Base-by-base conservation (phyloP, 768 basidiomycete genomes). In the Pleurotus citrinopileatus region DNA sequence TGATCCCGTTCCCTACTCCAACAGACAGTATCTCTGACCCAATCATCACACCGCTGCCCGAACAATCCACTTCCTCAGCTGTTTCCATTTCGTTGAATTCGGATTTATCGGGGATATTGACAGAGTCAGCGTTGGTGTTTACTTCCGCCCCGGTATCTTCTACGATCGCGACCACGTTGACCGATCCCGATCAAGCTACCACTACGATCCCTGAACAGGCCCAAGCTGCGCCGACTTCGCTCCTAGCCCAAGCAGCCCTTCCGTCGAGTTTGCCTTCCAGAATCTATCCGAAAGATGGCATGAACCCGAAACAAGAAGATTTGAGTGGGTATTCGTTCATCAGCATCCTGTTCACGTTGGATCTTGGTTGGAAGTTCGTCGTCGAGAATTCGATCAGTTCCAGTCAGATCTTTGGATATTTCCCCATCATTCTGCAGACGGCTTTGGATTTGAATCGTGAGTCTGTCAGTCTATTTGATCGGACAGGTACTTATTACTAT, bases 361-460 rank as follows among this genome's bases (percentile, higher is more conserved):
- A 55, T 19, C 71, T 94, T 55, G 78, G 77, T 54, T 95, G 93
- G 93, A 17, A 59, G 0, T 91, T 84, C 59, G 87, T 94, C 3
- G 81, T 84, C 37, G 58, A 59, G 12, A 83, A 73, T 55, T 55
- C 69, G 7, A 73, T 85, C 52, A 79, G 89, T 0, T 75, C 81
- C 2, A 85, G 78, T 43, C 91, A 98, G 71, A 75, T 98, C 37
- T 90, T 98, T 63, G 81, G 79, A 12, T 87, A 77, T 62, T 70
- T 86, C 52, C 90, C 92, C 1, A 22, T 62, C 0, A 64, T 76
- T 40, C 64, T 78, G 26, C 53, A 60, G 1, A 65, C 60, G 7
- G 70, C 73, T 7, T 60, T 77, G 1, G 63, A 57, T 0, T 62
- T 73, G 51, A 44, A 60, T 52, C 40, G 76, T 74, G 47, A 26